Conservation (phyloP, 805 yeast species). For the Saturnispora mendoncae region DNA sequence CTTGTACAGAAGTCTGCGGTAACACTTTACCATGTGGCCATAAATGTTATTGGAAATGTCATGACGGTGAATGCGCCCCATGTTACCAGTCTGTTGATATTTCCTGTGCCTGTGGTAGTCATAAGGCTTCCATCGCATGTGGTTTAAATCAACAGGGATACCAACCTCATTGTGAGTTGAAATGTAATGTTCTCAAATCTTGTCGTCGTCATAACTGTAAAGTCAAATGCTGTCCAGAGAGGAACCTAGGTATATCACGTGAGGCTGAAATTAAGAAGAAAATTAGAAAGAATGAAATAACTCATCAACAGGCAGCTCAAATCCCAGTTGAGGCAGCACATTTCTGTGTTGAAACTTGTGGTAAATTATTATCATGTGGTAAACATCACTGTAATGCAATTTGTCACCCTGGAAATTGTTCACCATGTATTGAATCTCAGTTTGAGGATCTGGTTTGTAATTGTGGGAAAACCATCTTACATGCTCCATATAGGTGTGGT, state of each 20-base stretch:
- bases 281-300: slow-evolving; percentile 35
- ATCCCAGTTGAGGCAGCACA: slow-evolving; percentile 64
- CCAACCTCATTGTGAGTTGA: slow-evolving; percentile 54
- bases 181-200: slow-evolving; percentile 65
- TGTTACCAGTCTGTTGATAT: slow-evolving; percentile 47
- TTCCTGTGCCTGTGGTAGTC: slow-evolving; percentile 56
- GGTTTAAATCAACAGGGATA: slow-evolving; percentile 41
- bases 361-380: slow-evolving; percentile 53
- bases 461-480: slow-evolving; percentile 70
- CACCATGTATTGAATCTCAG: slow-evolving; percentile 73
- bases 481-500: slow-evolving; percentile 85
- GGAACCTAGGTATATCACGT: slow-evolving; percentile 48
- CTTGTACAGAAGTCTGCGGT: slow-evolving; percentile 59
- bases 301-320: slow-evolving; percentile 36
- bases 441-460: slow-evolving; percentile 70
- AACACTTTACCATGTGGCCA: slow-evolving; percentile 67
- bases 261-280: slow-evolving; percentile 44
- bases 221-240: slow-evolving; percentile 60
- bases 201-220: slow-evolving; percentile 78
- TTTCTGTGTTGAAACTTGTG: slow-evolving; percentile 61
- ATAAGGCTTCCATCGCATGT: slow-evolving; percentile 57
- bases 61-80: slow-evolving; percentile 62
- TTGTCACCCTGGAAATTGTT: slow-evolving; percentile 76
- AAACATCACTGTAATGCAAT: slow-evolving; percentile 56
- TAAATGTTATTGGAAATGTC: slow-evolving; percentile 60